phyloP scores from a whole-genome alignment of 257 asterid genomes.

The Misopates orontium region DNA sequence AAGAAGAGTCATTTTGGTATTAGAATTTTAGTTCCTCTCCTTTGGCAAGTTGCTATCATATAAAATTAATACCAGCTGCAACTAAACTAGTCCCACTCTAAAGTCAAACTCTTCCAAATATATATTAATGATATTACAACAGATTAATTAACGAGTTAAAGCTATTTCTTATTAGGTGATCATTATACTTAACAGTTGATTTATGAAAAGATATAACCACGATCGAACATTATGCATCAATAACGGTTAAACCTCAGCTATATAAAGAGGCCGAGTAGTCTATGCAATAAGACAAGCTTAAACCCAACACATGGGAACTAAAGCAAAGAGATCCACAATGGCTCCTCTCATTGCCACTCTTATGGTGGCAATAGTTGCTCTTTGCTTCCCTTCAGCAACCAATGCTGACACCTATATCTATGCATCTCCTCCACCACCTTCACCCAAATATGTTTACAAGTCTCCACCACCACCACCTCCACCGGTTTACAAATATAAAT shows the following conservation, averaged over 20 bases:
- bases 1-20: too few species aligned
- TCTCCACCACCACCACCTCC: conserved; percentile 8
- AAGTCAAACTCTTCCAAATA: too few species aligned
- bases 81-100: too few species aligned
- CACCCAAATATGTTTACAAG: too few species aligned
- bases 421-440: not conserved
- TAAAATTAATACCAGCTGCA: too few species aligned
- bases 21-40: too few species aligned
- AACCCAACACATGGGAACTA: not conserved
- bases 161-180: too few species aligned
- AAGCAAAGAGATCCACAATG: not conserved
- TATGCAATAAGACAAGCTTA: not conserved
- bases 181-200: too few species aligned
- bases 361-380: not conserved
- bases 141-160: too few species aligned
- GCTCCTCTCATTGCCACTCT: conserved; percentile 10
- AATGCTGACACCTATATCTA: not conserved
- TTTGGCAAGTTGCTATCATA: too few species aligned
- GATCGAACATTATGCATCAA: not conserved
- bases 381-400: not conserved
- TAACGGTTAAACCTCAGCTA: not conserved
- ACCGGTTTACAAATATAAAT: not conserved
- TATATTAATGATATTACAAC: too few species aligned
- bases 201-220: too few species aligned
- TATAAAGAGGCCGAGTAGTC: not conserved